Percentiles rank a stretch among this genome's conserved stretches.
These are phyloP conservation scores for Globisporangium megalacanthum DNA, from an alignment of 352 stramenopile species.

Conservation along the genomic window DNA sequence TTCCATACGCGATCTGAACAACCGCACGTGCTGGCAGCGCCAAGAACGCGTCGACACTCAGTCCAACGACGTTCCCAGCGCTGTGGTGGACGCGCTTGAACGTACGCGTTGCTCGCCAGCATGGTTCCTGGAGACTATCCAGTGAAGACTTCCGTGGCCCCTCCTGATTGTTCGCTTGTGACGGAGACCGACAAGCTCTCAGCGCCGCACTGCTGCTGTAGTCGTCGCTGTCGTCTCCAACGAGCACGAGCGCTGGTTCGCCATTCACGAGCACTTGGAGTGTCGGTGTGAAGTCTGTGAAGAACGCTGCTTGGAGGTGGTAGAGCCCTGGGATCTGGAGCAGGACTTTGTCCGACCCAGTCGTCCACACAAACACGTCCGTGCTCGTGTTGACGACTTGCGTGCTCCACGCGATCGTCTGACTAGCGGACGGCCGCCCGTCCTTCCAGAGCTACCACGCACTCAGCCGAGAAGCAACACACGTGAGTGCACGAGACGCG, in stretches of 20 bases:
- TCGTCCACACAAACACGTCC: slow-evolving; percentile 66
- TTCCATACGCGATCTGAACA: slow-evolving; percentile 53
- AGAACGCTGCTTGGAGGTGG: slow-evolving; percentile 66
- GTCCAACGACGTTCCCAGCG: slow-evolving; percentile 45
- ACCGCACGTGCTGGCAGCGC: slow-evolving; percentile 44
- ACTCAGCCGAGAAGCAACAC: too few species aligned
- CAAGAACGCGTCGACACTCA: slow-evolving; percentile 50
- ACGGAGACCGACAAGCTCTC: too few species aligned
- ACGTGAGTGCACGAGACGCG: background rate
- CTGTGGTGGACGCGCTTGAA: slow-evolving; percentile 43
- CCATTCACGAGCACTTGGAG: slow-evolving; percentile 61
- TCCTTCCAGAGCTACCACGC: slow-evolving; percentile 63
- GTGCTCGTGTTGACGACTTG: slow-evolving; percentile 64
- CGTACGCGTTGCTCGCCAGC: background rate
- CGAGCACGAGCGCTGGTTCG: slow-evolving; percentile 33
- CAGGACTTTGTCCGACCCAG: slow-evolving; percentile 36
- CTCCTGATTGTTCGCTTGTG: too few species aligned
- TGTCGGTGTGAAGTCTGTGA: slow-evolving; percentile 46
- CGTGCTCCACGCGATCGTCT: slow-evolving; percentile 61
- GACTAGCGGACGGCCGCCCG: slow-evolving; percentile 34
- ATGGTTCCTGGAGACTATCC: too few species aligned
- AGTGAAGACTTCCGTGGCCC: background rate
- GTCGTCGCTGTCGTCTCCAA: background rate
- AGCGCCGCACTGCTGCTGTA: background rate
- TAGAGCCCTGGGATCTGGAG: slow-evolving; percentile 60